These are phyloP conservation scores for Berkeleyomyces rouxiae DNA, from an alignment of 2,329 filamentous ascomycete genomes.

Conservation along the genomic window DNA sequence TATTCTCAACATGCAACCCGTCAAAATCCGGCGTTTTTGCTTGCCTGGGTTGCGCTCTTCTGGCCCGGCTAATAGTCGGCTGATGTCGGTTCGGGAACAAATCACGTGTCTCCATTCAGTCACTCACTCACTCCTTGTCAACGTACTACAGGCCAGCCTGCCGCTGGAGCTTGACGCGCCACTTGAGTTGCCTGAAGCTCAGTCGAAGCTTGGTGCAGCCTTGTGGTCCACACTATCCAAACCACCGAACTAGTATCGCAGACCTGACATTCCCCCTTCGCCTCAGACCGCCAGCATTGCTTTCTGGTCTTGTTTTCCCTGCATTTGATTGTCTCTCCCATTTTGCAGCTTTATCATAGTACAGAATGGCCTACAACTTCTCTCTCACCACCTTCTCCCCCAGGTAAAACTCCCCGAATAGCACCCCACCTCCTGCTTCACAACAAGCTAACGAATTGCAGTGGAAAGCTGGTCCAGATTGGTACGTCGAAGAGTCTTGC, in stretches of 20 bases:
- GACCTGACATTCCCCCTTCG: neutral
- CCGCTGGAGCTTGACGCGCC: constrained; percentile 13
- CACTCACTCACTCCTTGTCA: neutral
- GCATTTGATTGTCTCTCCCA: neutral
- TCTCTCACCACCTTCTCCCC: constrained; percentile 98
- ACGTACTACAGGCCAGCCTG: neutral
- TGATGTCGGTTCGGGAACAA: neutral
- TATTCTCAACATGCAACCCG: neutral
- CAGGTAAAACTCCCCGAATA: constrained; percentile 46
- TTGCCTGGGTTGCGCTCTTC: neutral
- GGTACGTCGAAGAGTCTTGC: constrained; percentile 29
- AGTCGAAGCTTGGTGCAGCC: constrained; percentile 13
- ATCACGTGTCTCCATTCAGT: constrained; percentile 5
- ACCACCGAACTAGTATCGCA: constrained; percentile 3
- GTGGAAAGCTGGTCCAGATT: constrained; percentile 98
- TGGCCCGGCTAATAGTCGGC: neutral
- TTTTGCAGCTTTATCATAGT: neutral
- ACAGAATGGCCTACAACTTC: constrained; percentile 34
- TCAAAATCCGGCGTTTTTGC: neutral
- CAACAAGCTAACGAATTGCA: constrained; percentile 30
- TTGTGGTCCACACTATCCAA: constrained; percentile 9
- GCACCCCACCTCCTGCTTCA: constrained; percentile 16
- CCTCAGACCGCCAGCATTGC: neutral
- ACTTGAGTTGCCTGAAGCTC: constrained; percentile 15
- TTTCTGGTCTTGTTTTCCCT: neutral